Base-by-base conservation (phyloP, 23 red algal genomes). In the Gracilaria domingensis region DNA sequence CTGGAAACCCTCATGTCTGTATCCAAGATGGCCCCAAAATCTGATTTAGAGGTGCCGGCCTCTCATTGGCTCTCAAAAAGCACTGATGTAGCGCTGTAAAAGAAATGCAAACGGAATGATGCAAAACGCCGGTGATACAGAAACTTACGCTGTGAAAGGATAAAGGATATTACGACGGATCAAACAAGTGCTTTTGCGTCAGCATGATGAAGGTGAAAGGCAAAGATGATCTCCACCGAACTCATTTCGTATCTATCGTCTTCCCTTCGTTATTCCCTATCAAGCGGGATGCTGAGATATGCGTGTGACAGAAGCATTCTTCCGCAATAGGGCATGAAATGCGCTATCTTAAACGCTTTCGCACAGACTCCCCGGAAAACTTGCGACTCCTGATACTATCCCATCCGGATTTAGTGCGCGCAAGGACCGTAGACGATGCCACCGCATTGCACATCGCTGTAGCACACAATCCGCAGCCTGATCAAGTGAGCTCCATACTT, bases 341-440 rank as follows among this genome's bases (percentile, higher is more conserved):
- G 23, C 38, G 39, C 20, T 37, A 13, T 48, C 42, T 77, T 4
- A 77, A 77, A 51, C 21, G 38, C 16, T 77, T 45, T 51, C 72
- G 72, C 38, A 51, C n/a, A 50, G 45, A 30, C 8, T 34, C 39
- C 23, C n/a, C 42, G 9, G 45, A 45, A 77, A 51, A 77, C 8
- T 51, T 77, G 28, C 42, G 72, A 14, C n/a, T 30, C 0, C 72
- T 77, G 39, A 60, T 62, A 26, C 12, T n/a, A 36, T 82, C 39
- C 39, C 12, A 7, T 64, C 54, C 79, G 38, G 23, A 56, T 62
- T 0, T 60, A 0, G 20, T 56, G 34, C 20, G 32, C 12, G 21
- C 79, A 37, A 82, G 53, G 24, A 59, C 54, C 30, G 58, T 54
- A 38, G 58, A 82, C 37, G 82, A 86, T 55, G 82, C 51, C 25